Evolutionary conservation across 768 basidiomycete genomes (phyloP), one percentile per base, ranked within the genome.

Genomic region (Lentinula edodes): DNA sequence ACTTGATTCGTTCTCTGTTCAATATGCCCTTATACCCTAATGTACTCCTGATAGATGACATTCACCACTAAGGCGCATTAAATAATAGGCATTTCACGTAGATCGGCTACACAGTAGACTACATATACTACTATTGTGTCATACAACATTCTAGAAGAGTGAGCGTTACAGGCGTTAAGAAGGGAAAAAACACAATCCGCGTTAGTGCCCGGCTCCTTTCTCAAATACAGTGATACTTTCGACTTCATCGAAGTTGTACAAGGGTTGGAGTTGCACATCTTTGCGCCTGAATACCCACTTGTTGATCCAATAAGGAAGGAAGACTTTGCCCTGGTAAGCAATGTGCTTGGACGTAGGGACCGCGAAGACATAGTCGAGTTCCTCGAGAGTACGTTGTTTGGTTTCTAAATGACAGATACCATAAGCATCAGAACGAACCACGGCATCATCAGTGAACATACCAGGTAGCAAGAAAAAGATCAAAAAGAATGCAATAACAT

Each of bases 391-490:
- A 10, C 80, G 73, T 69, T 82, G 80, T 65, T 82, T 80, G 13
- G 82, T 79, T 78, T 80, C 81, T 76, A 23, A 61, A 18, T 55
- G 12, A 41, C 51, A 52, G 3, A 28, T 28, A 54, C 55, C 63
- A 50, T 43, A 38, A 48, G 41, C 52, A 46, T 54, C 55, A 39
- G 34, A 23, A 8, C 15, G 36, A 41, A 20, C 62, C 7, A 53
- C 45, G 38, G 3, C 28, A 57, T n/a, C 38, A 38, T 38, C 7
- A 62, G 52, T 52, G 41, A 9, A 73, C 76, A 54, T 68, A 80
- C 81, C 81, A 12, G 83, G 83, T 65, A 84, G 66, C 6, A 83
- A 68, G 69, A 84, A 75, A 72, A 85, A 83, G 46, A 86, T 84
- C 79, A 84, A 78, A 35, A 81, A 38, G 36, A 84, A 74, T 0